Base-by-base conservation (phyloP, 352 stramenopile species). In the Pseudoperonospora humuli region DNA sequence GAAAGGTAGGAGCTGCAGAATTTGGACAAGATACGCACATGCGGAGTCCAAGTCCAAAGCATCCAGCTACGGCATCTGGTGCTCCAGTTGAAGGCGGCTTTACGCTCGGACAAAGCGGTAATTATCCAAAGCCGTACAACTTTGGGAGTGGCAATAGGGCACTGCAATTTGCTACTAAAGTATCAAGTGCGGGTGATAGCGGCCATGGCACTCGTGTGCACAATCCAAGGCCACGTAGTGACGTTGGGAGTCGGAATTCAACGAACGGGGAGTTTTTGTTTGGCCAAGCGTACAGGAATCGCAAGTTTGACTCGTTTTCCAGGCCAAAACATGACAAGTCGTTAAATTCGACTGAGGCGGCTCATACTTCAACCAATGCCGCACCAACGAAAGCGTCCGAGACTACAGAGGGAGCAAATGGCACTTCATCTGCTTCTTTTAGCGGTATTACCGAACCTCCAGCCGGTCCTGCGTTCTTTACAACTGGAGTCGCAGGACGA, bases 251-350 rank as follows among this genome's bases (percentile, higher is more conserved):
- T 26, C 26, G 5, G 18, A 33, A 43, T 3, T 26, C 46, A 7
- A 51, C 23, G 1, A 54, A 52, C 23, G 21, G 14, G 3, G 42
- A 45, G 14, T 61, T 61, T 54, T 14, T 57, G 19, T 61, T 64
- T 49, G 59, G 54, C 23, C 42, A 54, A 51, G 37, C 34, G 5
- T 68, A 64, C 37, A 68, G 62, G 32, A 61, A 61, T 31, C 44
- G 54, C 39, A 61, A 57, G 23, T 17, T 54, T 7, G 55, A 50
- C 50, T 6, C 7, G 0, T 55, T 49, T 15, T 39, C 25, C 2
- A 36, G 26, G 24, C 32, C 50, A 52, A 54, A 28, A 11, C 52
- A 34, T 7, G 57, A 17, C 7, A 42, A 48, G 3, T 41, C 47
- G 11, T 32, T 47, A 32, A 26, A 36, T 3, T 38, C 41, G 4